Conservation (phyloP, 2,329 filamentous ascomycete genomes). For the Scedosporium boydii region DNA sequence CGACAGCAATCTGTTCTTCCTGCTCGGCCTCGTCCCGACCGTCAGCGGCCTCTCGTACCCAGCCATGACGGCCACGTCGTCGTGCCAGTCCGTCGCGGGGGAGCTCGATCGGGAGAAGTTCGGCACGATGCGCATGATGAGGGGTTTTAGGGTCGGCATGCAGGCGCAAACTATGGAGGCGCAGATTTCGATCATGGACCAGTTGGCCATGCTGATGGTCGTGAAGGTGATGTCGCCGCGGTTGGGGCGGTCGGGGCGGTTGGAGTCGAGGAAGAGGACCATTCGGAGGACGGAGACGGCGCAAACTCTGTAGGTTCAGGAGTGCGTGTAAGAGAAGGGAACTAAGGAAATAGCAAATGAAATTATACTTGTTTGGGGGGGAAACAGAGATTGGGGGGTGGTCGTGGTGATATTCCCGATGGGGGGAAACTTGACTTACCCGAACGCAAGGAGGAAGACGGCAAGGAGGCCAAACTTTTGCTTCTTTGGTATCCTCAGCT, state of each 20-base stretch:
- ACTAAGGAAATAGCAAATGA: not conserved
- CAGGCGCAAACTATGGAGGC: slow-evolving; percentile 22
- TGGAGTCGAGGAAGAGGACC: slow-evolving; percentile 5
- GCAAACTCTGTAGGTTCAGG: slow-evolving; percentile 20
- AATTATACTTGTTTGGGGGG: not conserved
- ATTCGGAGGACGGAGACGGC: slow-evolving; percentile 22
- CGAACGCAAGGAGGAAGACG: slow-evolving; percentile 16
- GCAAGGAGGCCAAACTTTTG: slow-evolving; percentile 16
- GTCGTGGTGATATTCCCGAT: not conserved
- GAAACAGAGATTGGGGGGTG: not conserved
- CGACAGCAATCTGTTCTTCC: not conserved
- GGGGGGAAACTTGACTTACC: slow-evolving; percentile 11
- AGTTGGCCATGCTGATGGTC: slow-evolving; percentile 7
- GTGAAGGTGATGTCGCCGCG: slow-evolving; percentile 7
- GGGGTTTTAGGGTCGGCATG: slow-evolving; percentile 27
- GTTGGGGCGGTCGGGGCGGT: not conserved
- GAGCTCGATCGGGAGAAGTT: slow-evolving; percentile 4
- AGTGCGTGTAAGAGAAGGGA: no score
- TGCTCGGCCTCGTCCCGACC: slow-evolving; percentile 11
- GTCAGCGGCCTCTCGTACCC: slow-evolving; percentile 11
- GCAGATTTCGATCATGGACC: slow-evolving; percentile 8
- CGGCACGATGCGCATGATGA: slow-evolving; percentile 24
- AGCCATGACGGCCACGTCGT: slow-evolving; percentile 1
- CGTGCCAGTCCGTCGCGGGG: slow-evolving; percentile 8
- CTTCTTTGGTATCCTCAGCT: slow-evolving; percentile 14